Percentiles rank a stretch among this genome's conserved stretches.
Evolutionary conservation across 1,284 basidiomycete genomes (phyloP).

Genomic region (Puccinia triticina): DNA sequence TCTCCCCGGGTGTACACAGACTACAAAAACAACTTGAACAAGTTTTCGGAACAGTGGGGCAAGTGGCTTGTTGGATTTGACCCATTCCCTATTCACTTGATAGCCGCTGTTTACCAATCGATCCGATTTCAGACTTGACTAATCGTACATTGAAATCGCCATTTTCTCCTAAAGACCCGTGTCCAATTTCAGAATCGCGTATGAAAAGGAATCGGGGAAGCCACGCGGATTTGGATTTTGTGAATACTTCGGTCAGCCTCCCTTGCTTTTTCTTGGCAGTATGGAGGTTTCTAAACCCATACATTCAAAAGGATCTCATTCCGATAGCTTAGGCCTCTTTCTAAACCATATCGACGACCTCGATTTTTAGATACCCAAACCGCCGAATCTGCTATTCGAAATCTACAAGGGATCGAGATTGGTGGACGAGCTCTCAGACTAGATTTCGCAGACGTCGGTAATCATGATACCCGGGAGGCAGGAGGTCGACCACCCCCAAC

Average conservation of each 20-base stretch:
- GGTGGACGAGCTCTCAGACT: constrained; percentile 81
- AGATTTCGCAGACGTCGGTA: constrained; percentile 68
- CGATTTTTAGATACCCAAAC: constrained; percentile 80
- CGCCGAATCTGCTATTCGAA: constrained; percentile 78
- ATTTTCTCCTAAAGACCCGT: constrained; percentile 22
- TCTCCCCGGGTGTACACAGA: background rate
- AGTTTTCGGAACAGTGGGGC: constrained; percentile 45
- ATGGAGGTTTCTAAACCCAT: background rate
- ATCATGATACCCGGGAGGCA: constrained; percentile 54
- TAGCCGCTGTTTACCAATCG: constrained; percentile 3
- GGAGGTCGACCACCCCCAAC: constrained; percentile 38
- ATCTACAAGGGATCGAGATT: constrained; percentile 76
- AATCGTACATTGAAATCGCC: background rate
- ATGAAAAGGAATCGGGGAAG: constrained; percentile 45
- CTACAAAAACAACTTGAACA: constrained; percentile 47
- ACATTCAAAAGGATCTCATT: constrained; percentile 77
- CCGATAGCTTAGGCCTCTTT: constrained; percentile 82
- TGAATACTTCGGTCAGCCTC: constrained; percentile 48
- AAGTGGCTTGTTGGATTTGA: background rate
- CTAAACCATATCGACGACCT: constrained; percentile 71
- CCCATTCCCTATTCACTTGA: background rate
- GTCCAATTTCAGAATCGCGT: constrained; percentile 48
- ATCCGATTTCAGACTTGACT: background rate
- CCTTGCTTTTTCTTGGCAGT: background rate
- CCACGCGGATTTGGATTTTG: constrained; percentile 51